These are phyloP conservation scores for Aspergillus ellipticus DNA, from an alignment of 495 filamentous ascomycete species.

Conservation along the genomic window DNA sequence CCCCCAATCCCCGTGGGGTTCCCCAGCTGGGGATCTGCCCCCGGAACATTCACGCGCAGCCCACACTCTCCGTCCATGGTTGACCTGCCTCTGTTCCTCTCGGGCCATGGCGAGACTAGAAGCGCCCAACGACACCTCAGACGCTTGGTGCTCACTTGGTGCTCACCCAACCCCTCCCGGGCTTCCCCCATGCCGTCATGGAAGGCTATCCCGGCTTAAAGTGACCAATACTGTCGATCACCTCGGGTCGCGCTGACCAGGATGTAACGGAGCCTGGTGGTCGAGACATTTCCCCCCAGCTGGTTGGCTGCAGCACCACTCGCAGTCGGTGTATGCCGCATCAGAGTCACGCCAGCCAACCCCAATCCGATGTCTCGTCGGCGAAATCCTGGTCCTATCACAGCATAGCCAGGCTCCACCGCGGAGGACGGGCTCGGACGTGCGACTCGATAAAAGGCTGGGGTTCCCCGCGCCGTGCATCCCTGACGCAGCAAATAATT, in stretches of 20 bases:
- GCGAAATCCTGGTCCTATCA: background rate
- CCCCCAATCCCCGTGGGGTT: background rate
- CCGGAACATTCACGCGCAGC: background rate
- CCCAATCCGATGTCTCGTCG: background rate
- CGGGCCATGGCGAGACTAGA: background rate
- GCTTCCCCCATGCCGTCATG: background rate
- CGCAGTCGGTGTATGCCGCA: background rate
- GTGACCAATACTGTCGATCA: background rate
- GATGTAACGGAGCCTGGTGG: background rate
- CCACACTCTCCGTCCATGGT: background rate
- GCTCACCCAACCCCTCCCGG: background rate
- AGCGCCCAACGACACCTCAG: no score
- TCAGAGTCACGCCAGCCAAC: background rate
- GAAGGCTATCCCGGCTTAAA: background rate
- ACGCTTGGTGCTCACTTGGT: background rate
- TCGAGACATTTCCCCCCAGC: background rate
- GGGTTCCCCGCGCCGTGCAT: background rate
- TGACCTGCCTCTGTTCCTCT: background rate
- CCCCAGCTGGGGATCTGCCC: background rate
- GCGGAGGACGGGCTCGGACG: background rate
- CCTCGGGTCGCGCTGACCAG: background rate
- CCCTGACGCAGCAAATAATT: background rate
- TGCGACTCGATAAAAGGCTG: background rate
- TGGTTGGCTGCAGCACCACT: background rate
- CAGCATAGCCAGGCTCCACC: background rate